Evolutionary conservation across 176 grass and related monocot species (phyloP).

Genomic region (Puya raimondii): DNA sequence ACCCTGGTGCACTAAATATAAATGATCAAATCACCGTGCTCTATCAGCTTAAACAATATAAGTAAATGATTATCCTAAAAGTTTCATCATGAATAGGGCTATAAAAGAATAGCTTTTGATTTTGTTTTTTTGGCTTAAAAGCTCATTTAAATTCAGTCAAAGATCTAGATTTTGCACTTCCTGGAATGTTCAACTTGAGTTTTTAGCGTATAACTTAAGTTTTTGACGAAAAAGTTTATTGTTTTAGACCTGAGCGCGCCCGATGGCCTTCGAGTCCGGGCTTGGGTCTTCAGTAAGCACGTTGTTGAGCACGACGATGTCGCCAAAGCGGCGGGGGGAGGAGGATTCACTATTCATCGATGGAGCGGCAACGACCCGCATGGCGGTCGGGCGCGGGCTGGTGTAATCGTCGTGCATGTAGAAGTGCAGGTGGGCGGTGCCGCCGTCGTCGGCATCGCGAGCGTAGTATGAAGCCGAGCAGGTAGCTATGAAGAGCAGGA

Average conservation of each 20-base stretch:
- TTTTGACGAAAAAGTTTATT: too few relatives aligned
- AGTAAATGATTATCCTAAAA: too few relatives aligned
- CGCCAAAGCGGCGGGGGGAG: not conserved
- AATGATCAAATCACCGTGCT: too few relatives aligned
- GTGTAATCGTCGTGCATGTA: slow-evolving; percentile 46
- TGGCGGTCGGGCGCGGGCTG: slow-evolving; percentile 18
- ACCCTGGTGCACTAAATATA: not conserved
- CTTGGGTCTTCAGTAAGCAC: slow-evolving; percentile 13
- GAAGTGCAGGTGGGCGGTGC: slow-evolving; percentile 29
- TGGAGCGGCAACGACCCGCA: slow-evolving; percentile 15
- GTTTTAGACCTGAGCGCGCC: slow-evolving; percentile 5
- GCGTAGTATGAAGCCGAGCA: not conserved
- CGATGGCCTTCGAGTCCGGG: not conserved
- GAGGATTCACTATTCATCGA: not conserved
- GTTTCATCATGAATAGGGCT: too few relatives aligned
- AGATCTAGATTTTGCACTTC: too few relatives aligned
- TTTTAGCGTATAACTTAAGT: too few relatives aligned
- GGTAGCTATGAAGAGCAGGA: not conserved
- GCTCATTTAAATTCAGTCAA: too few relatives aligned
- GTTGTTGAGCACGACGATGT: slow-evolving; percentile 19
- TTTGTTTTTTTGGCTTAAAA: too few relatives aligned
- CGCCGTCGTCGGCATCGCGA: not conserved
- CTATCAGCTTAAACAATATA: too few relatives aligned
- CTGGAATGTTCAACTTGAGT: too few relatives aligned
- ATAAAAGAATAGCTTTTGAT: too few relatives aligned